Conservation (phyloP, 2,329 filamentous ascomycete species). For the Mariannaea sp. region DNA sequence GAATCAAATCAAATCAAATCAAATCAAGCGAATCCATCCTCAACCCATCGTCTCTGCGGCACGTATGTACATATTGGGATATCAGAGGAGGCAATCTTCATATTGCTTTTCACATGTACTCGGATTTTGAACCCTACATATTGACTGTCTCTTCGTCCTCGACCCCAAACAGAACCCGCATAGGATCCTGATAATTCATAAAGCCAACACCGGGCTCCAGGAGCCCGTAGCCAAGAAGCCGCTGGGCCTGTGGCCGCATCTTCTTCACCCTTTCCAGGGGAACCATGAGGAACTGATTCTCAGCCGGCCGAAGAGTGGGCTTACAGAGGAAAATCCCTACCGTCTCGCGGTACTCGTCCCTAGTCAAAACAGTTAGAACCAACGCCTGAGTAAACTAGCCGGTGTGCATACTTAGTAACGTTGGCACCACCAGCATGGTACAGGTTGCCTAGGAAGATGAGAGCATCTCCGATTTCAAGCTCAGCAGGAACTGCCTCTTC, state of each 20-base stretch:
- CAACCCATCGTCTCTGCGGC: no score
- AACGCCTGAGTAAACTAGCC: neutral
- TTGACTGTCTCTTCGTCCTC: conserved; percentile 45
- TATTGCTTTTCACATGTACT: no score
- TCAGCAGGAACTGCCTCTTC: conserved; percentile 46
- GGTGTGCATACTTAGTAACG: conserved; percentile 34
- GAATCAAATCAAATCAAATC: no score
- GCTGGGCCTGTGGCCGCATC: conserved; percentile 40
- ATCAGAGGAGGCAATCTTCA: no score
- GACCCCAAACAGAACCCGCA: conserved; percentile 44
- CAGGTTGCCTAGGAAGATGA: conserved; percentile 45
- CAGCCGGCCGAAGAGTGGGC: conserved; percentile 41
- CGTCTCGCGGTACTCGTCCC: conserved; percentile 38
- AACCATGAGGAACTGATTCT: conserved; percentile 42
- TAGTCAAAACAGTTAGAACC: conserved; percentile 3
- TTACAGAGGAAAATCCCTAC: conserved; percentile 44
- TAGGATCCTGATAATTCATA: conserved; percentile 45
- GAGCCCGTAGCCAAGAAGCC: conserved; percentile 43
- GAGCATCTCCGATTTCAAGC: conserved; percentile 45
- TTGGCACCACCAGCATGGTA: conserved; percentile 49
- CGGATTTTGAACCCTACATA: no score
- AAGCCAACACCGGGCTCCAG: conserved; percentile 43
- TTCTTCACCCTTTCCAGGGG: conserved; percentile 38
- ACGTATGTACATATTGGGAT: no score
- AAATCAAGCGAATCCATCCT: no score